phyloP scores from a whole-genome alignment of 73 alveolate genomes.

The Paramecium sexaurelia region DNA sequence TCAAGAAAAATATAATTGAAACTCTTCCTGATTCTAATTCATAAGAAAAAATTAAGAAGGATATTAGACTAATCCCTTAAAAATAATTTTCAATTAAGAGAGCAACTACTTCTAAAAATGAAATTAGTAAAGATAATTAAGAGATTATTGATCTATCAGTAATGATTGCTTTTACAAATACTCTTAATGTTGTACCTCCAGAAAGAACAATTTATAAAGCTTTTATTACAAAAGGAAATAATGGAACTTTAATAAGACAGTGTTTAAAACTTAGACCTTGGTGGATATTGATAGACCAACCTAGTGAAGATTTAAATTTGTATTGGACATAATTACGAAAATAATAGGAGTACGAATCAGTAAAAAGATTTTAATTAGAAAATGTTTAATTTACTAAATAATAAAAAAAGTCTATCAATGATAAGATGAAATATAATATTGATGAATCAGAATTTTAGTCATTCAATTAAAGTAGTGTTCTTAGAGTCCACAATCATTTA shows the following conservation, averaged over 20 bases:
- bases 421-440: constrained; percentile 7
- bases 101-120: background rate
- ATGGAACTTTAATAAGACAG: constrained; percentile 54
- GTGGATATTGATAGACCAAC: constrained; percentile 26
- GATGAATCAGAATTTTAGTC: background rate
- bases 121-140: background rate
- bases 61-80: background rate
- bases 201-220: constrained; percentile 38
- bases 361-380: background rate
- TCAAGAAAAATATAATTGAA: background rate
- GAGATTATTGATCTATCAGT: background rate
- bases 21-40: background rate
- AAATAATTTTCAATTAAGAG: background rate
- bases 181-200: background rate
- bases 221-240: constrained; percentile 59
- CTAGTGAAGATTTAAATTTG: constrained; percentile 34
- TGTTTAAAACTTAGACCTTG: constrained; percentile 39
- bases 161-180: background rate
- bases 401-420: background rate
- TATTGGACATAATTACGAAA: constrained; percentile 42
- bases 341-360: background rate
- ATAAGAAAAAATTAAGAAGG: background rate
- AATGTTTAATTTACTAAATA: background rate
- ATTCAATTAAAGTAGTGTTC: background rate
- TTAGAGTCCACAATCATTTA: constrained; percentile 73